Percentiles rank a stretch among this genome's conserved stretches.
These are phyloP conservation scores for Naegleria lovaniensis DNA, from an alignment of 208 protist species.

Conservation along the genomic window DNA sequence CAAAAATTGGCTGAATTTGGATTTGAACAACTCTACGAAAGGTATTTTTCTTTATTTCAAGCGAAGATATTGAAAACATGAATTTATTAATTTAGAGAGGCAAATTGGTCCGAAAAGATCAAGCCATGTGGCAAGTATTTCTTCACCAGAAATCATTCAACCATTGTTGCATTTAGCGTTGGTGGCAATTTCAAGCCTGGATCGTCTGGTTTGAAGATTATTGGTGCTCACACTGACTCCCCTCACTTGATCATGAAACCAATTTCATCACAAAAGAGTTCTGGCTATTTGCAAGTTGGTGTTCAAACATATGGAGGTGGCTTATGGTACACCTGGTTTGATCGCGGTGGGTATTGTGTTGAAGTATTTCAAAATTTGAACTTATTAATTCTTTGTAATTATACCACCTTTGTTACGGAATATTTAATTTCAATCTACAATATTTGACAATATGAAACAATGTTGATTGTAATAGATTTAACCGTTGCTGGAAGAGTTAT, in stretches of 20 bases:
- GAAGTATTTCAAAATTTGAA: neutral
- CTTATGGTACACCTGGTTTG: slow-evolving; percentile 76
- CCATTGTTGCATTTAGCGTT: slow-evolving; percentile 89
- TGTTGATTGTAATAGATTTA: slow-evolving; percentile 57
- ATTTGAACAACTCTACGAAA: neutral
- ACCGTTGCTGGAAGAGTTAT: slow-evolving; percentile 56
- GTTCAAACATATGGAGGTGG: slow-evolving; percentile 62
- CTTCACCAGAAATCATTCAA: slow-evolving; percentile 88
- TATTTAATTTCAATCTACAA: too few relatives aligned
- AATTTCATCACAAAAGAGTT: slow-evolving; percentile 35
- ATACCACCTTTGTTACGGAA: too few relatives aligned
- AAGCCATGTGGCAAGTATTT: slow-evolving; percentile 82
- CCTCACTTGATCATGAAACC: slow-evolving; percentile 65
- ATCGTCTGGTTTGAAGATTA: slow-evolving; percentile 77
- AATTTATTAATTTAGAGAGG: neutral
- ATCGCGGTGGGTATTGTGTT: slow-evolving; percentile 39
- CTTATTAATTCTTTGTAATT: neutral
- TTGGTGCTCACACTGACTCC: slow-evolving; percentile 95
- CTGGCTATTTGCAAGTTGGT: slow-evolving; percentile 30
- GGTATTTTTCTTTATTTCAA: neutral
- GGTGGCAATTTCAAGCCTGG: slow-evolving; percentile 72
- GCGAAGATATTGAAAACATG: neutral
- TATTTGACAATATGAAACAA: too few relatives aligned
- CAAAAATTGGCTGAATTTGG: neutral
- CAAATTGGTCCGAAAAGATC: slow-evolving; percentile 33